Base-by-base conservation (phyloP, 331 rosid genomes). In the Acacia pycnantha region DNA sequence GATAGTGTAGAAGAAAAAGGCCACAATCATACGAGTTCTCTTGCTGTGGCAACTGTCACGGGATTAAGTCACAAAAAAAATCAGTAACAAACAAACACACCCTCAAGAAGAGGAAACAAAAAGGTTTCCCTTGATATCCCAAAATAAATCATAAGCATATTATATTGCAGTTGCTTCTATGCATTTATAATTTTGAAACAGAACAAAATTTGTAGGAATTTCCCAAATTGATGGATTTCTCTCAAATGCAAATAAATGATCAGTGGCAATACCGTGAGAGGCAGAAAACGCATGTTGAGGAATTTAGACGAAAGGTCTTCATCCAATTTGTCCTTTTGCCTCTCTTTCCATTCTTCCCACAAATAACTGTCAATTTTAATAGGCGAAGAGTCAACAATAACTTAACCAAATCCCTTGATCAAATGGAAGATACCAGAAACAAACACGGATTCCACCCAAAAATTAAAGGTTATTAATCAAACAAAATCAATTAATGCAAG, bases 331-430 rank as follows among this genome's bases (percentile, higher is more conserved):
- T 89, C 94, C 88, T 84, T 85, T 70, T 84, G 86, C 81, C 90
- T 90, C 83, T 89, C 97, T 83, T 89, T 93, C 98, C 98, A 91
- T 86, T 93, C 98, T 90, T 93, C 97, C 87, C 84, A 86, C 86
- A 93, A 88, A 84, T 93, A 93, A 85, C 98, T 91, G 86, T 46
- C 77, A 88, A 84, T 80, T 79, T 4, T 54, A 26, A 79, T 22
- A 79, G 79, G 48, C 77, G 69, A 46, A 19, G 29, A 58, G 68
- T 75, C 74, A 74, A 46, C 67, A n/a, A 29, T 54, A 68, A 54
- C 64, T 67, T 68, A 19, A 18, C 16, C 22, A 29, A 0, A 43
- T 37, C 67, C 41, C 46, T 29, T 44, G 69, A 27, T 75, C 27
- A 40, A 71, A 35, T 19, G n/a, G 62, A 82, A 53, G 22, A 81